A percentile compares a stretch with the other conserved stretches of the same genome.
Conservation (phyloP, 78 protist species). For the Speleostelium caveatum region DNA sequence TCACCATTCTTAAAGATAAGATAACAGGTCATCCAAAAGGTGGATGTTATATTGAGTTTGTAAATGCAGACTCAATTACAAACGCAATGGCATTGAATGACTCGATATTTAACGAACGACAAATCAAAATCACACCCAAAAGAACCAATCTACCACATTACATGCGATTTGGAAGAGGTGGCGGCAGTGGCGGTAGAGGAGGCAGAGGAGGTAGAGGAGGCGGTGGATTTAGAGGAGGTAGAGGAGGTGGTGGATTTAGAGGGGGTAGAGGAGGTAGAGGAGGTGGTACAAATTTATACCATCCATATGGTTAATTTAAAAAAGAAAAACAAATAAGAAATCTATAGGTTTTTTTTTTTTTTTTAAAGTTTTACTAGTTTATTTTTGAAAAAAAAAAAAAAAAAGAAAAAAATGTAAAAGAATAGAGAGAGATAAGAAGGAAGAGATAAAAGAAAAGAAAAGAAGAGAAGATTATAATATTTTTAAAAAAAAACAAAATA, state of each 20-base stretch:
- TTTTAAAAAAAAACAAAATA: too few relatives aligned
- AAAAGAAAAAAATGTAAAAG: not conserved
- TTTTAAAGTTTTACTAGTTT: too few relatives aligned
- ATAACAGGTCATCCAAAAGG: constrained; percentile 91
- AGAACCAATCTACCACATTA: constrained; percentile 68
- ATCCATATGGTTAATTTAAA: constrained; percentile 43
- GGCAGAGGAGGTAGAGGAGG: constrained; percentile 56
- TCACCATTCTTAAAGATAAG: constrained; percentile 89
- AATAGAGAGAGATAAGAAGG: not conserved
- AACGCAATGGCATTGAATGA: constrained; percentile 84
- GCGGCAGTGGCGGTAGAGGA: constrained; percentile 12
- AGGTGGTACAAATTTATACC: constrained; percentile 27
- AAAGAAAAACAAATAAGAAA: too few relatives aligned
- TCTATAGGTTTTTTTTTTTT: too few relatives aligned
- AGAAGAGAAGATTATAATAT: too few relatives aligned
- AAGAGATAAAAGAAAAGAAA: too few relatives aligned
- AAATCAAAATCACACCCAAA: constrained; percentile 82
- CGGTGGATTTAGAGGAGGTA: constrained; percentile 9
- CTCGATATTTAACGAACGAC: constrained; percentile 80
- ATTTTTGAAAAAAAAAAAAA: not conserved
- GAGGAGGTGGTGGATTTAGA: constrained; percentile 11
- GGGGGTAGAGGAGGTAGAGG: constrained; percentile 51
- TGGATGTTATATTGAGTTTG: constrained; percentile 89
- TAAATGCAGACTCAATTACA: constrained; percentile 66
- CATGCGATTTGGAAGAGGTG: constrained; percentile 17